Base-by-base conservation (phyloP, 192 early-diverging fungal genomes). In the Linnemannia exigua region DNA sequence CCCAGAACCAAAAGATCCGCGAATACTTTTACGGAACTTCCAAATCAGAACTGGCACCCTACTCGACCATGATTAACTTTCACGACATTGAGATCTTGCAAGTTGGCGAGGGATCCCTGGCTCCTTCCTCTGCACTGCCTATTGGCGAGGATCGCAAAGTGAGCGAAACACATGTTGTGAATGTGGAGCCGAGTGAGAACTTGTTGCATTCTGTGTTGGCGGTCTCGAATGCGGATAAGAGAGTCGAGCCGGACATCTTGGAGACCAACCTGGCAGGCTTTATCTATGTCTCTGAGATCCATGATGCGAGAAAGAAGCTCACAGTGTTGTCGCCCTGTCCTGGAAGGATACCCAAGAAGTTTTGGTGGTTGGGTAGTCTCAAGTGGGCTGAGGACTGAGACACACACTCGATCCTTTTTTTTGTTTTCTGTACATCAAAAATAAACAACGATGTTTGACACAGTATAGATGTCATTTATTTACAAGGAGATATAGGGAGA, bases 1-100 rank as follows among this genome's bases (percentile, higher is more conserved):
- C 90, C 6, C 95, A 97, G 80, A 90, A 92, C 46, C 89, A 93
- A 38, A 93, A 91, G 70, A 96, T 99, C 12, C 92, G 93, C 12
- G 96, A 97, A 77, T 99, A 99, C 89, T 99, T 99, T 90, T 98
- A 99, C 87, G 98, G 98, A 0, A 95, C 95, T 0, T 47, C 88
- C 0, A 93, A 94, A 66, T 92, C 87, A 46, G 96, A 96, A 73
- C 84, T 96, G 14, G 93, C 92, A 15, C 97, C 98, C 20, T 99
- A 96, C 80, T 95, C 94, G 2, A 95, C 94, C 38, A 92, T 95
- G 31, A 93, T 97, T 37, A 89, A 91, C 35, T 98, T 95, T 71
- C 74, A 93, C 17, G 97, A 99, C 51, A 79, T 98, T 25, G 80
- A 85, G 36, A 92, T 99, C 25, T 89, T 95, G 81, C 92, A 94